Evolutionary conservation across 1,284 basidiomycete genomes (phyloP), one percentile per base, ranked within the genome.

Genomic region (Apiotrichum brassicae): DNA sequence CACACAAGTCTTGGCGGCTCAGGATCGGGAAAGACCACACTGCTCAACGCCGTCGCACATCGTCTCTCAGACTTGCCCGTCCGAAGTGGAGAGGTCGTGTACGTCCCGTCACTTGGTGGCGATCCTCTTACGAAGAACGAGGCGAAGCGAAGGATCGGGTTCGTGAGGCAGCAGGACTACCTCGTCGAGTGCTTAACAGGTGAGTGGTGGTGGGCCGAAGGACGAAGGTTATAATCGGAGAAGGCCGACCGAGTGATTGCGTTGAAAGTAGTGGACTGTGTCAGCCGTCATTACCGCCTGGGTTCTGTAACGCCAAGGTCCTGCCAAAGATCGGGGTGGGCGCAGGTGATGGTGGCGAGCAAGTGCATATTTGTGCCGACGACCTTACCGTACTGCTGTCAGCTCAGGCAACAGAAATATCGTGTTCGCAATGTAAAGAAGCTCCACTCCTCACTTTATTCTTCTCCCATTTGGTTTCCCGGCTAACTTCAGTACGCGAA

Each of bases 401-500:
- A n/a, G n/a, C n/a, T n/a, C n/a, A n/a, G n/a, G n/a, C n/a, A n/a
- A n/a, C n/a, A n/a, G n/a, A n/a, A n/a, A n/a, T n/a, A n/a, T n/a
- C n/a, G n/a, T n/a, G n/a, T n/a, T n/a, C n/a, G n/a, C n/a, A n/a
- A n/a, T n/a, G n/a, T n/a, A n/a, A n/a, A n/a, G n/a, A n/a, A n/a
- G n/a, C n/a, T n/a, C n/a, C n/a, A n/a, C n/a, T n/a, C n/a, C n/a
- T n/a, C n/a, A n/a, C n/a, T 30, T 30, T 30, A 30, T 4, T 3
- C 0, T 3, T n/a, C n/a, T n/a, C n/a, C n/a, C n/a, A n/a, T n/a
- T n/a, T n/a, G n/a, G n/a, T n/a, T n/a, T n/a, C n/a, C n/a, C n/a
- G n/a, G 30, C 46, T 52, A 30, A 52, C 18, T 6, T 12, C 53
- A 71, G 77, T 79, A 2, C 66, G 77, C n/a, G 78, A 79, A 59